Base-by-base conservation (phyloP, 2,329 filamentous ascomycete species). In the Amauroascus niger region DNA sequence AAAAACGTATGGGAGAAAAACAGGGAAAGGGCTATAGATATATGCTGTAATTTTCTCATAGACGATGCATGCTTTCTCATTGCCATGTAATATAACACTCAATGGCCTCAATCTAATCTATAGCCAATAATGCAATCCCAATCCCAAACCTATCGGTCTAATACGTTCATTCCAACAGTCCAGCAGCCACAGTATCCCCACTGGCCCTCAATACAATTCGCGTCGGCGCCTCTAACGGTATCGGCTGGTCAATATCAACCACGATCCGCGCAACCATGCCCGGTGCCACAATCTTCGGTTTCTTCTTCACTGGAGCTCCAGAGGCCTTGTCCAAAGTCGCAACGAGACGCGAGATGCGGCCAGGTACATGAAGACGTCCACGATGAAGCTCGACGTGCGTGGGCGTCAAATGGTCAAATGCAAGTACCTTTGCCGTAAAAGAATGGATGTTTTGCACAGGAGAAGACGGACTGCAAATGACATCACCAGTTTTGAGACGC, bases 321-420 rank as follows among this genome's bases (percentile, higher is more conserved):
- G 80, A 87, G 7, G 77, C 76, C 70, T 94, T 94, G 68, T 96
- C 87, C 41, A 97, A 69, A 1, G 83, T 76, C 0, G 86, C 87
- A 7, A 85, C 71, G 59, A 97, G 76, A 57, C 81, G 79, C 50
- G 78, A 76, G 39, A 98, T 86, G 46, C 80, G 79, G 0, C 87
- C 93, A 0, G 87, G 78, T 0, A 83, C 82, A 67, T 95, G 87
- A 49, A 97, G 71, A 7, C 89, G 79, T 0, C 93, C 93, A 18
- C 88, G 77, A 67, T 96, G 90, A 7, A 98, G 82, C 63, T 97
- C 91, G 8, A 97, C 81, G 22, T 82, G 81, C 81, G 91, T 93
- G 0, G 91, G 91, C 70, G 90, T 84, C 14, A 98, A 71, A 58
- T 91, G 84, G 57, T 95, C 88, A 63, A 97, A 95, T 0, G 90